Conservation (phyloP, 73 alveolate species). For the Uronychia binucleata region DNA sequence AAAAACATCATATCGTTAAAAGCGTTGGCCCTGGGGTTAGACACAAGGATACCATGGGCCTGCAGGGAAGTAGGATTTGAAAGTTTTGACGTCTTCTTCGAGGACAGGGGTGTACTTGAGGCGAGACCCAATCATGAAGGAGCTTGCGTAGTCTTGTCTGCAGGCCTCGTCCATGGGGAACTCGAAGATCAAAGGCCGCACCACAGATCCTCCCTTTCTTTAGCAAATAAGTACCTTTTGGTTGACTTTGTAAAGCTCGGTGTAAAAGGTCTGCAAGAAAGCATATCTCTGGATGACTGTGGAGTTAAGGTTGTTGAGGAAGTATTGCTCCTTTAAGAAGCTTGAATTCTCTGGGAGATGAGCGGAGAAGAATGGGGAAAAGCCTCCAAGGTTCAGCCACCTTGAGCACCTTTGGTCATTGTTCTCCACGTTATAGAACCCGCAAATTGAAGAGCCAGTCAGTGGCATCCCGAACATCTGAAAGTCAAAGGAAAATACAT, state of each 20-base stretch:
- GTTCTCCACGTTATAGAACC: constrained; percentile 64
- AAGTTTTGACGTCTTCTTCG: constrained; percentile 23
- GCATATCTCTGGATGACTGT: not conserved
- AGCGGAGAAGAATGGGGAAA: not conserved
- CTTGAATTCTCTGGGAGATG: not conserved
- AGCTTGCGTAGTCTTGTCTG: constrained; percentile 47
- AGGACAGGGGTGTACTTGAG: constrained; percentile 77
- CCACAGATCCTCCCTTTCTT: constrained; percentile 61
- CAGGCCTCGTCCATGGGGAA: constrained; percentile 63
- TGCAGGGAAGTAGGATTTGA: constrained; percentile 67
- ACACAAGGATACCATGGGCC: constrained; percentile 13
- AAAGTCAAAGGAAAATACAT: too few relatives aligned
- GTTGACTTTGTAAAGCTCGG: not conserved
- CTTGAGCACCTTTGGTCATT: constrained; percentile 81
- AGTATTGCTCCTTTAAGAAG: not conserved
- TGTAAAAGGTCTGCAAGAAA: not conserved
- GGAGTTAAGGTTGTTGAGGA: not conserved
- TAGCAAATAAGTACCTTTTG: constrained; percentile 12
- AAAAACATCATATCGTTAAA: not conserved
- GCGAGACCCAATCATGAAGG: constrained; percentile 75
- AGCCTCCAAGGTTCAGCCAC: constrained; percentile 53
- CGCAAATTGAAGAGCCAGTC: constrained; percentile 93
- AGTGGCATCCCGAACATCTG: constrained; percentile 95
- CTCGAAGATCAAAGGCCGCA: constrained; percentile 73
- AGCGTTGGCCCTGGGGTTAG: constrained; percentile 3